Conservation (phyloP, 805 yeast genomes). For the Candida montana region DNA sequence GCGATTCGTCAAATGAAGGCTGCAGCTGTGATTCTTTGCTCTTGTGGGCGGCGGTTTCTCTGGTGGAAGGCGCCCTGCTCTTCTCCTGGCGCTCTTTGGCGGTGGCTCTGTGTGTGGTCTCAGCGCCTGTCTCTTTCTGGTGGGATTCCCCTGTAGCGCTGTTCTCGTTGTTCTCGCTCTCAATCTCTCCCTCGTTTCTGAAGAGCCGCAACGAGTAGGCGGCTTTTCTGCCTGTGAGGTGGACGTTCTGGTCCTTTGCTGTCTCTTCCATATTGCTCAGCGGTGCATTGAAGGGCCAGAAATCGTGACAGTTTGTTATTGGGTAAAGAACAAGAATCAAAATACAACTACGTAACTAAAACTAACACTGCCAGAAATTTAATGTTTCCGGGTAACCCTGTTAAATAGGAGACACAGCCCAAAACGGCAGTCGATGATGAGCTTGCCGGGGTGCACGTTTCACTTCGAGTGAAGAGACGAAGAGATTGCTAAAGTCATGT, state of each 20-base stretch:
- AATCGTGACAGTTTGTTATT: no score
- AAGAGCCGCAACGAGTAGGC: conserved; percentile 53
- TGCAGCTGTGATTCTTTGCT: neutral
- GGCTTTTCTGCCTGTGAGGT: conserved; percentile 47
- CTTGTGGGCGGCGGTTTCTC: neutral
- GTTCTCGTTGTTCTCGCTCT: conserved; percentile 13
- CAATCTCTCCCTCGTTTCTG: conserved; percentile 29
- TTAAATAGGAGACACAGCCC: conserved; percentile 2
- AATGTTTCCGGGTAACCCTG: neutral
- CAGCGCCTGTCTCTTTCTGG: no score
- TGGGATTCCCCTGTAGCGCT: no score
- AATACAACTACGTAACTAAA: no score
- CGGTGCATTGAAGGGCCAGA: neutral
- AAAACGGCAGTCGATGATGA: neutral
- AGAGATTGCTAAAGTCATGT: no score
- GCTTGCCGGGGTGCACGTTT: neutral
- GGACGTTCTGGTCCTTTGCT: conserved; percentile 6
- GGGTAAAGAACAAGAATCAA: no score
- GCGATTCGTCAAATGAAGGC: neutral
- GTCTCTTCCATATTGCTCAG: neutral
- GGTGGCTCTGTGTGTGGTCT: no score
- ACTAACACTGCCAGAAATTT: no score
- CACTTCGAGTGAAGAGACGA: neutral
- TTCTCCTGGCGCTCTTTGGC: no score
- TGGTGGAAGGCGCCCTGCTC: no score